phyloP scores from a whole-genome alignment of 371 early-diverging fungal genomes.

The Saksenaea vasiformis region DNA sequence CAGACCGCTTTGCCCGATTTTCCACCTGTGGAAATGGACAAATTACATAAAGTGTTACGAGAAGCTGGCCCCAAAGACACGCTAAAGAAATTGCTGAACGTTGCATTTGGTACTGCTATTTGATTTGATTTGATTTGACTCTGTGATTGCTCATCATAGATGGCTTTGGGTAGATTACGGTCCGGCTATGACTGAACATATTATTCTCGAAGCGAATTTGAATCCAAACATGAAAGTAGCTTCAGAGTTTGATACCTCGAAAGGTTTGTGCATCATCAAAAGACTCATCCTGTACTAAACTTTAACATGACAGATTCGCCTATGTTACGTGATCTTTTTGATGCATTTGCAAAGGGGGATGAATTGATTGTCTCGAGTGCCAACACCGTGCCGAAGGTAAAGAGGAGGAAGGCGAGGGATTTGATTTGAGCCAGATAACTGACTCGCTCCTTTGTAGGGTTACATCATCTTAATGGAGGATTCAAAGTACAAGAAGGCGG shows the following conservation, averaged over 20 bases:
- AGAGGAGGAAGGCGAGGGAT: too few relatives aligned
- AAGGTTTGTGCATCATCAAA: slow-evolving; percentile 33
- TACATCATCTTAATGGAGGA: slow-evolving; percentile 63
- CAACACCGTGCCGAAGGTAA: slow-evolving; percentile 35
- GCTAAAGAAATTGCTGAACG: slow-evolving; percentile 76
- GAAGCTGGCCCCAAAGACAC: slow-evolving; percentile 73
- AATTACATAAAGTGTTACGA: slow-evolving; percentile 54
- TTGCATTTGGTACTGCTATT: slow-evolving; percentile 54
- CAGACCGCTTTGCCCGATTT: slow-evolving; percentile 58
- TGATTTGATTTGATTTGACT: slow-evolving; percentile 3
- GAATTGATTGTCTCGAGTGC: slow-evolving; percentile 56
- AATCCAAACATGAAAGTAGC: slow-evolving; percentile 66
- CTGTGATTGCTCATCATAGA: not conserved
- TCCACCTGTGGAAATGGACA: slow-evolving; percentile 56
- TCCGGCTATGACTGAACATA: slow-evolving; percentile 89
- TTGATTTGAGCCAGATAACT: not conserved
- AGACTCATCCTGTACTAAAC: not conserved
- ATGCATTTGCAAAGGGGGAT: slow-evolving; percentile 59
- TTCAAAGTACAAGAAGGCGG: slow-evolving; percentile 37
- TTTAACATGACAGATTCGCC: slow-evolving; percentile 24
- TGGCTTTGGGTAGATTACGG: slow-evolving; percentile 67
- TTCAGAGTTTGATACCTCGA: slow-evolving; percentile 55
- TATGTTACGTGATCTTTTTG: slow-evolving; percentile 28
- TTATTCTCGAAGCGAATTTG: slow-evolving; percentile 69
- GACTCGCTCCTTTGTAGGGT: slow-evolving; percentile 30